Evolutionary conservation across 2,329 filamentous ascomycete species (phyloP), one percentile per base, ranked within the genome.

Genomic region (Clarireedia hainanense): DNA sequence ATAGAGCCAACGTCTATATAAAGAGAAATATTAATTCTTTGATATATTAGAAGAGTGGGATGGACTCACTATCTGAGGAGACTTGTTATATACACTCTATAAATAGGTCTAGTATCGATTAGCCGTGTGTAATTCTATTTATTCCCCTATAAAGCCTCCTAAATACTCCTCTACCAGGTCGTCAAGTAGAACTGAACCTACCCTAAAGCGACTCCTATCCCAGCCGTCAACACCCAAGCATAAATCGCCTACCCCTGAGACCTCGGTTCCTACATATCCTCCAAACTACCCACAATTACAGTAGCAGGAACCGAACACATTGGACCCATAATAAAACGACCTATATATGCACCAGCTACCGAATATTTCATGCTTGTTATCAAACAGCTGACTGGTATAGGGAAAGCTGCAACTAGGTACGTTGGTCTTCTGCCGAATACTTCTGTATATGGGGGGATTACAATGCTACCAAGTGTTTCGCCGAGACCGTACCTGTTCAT

Each of bases 211-310:
- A 78, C 59, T 0, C 74, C 76, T 5, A 74, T 61, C 2, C 74
- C 76, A 1, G 74, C 70, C 7, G 69, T 69, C 23, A 70, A 65
- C 30, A 72, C 71, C 75, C 76, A 78, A 6, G 71, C 62, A 53
- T 73, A 74, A 7, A 79, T 68, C 14, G 74, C 63, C 74, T 74
- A 78, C 6, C 77, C 71, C 14, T 76, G 69, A n/a, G 67, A 67
- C 53, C 69, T 68, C 2, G 70, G 68, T 55, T 76, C 72, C 66
- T 72, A 78, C 63, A 79, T 72, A 58, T 79, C 76, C 57, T 79
- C 76, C 34, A 78, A 70, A 50, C 73, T 76, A 1, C 76, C 75
- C 0, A 73, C 70, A 7, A 74, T 71, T 5, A 78, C 74, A 23
- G 75, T 73, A 0, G 74, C 71, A 2, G 76, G 76, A 12, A 77